Percentiles rank a stretch among this genome's conserved stretches.
Conservation (phyloP, 257 asterid species). For the Perilla frutescens region DNA sequence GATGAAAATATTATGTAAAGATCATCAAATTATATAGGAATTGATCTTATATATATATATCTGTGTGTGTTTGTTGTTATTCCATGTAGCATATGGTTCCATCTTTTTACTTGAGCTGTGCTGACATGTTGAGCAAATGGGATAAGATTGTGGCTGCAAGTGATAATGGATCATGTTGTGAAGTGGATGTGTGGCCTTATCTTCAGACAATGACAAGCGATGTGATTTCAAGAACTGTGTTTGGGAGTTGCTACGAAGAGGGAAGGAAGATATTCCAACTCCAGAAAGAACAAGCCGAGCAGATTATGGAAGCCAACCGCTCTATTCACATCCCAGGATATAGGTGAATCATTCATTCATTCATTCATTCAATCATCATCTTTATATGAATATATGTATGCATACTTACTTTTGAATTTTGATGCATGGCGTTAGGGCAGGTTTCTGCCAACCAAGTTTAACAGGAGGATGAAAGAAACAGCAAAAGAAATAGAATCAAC, state of each 20-base stretch:
- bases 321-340: slow-evolving; percentile 47
- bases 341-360: slow-evolving; percentile 10
- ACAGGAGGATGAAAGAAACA: slow-evolving; percentile 43
- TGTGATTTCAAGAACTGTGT: slow-evolving; percentile 60
- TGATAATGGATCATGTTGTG: slow-evolving; percentile 36
- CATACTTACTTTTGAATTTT: no score
- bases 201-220: slow-evolving; percentile 53
- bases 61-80: no score
- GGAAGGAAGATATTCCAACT: slow-evolving; percentile 63
- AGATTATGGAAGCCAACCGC: slow-evolving; percentile 18
- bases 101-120: slow-evolving; percentile 51
- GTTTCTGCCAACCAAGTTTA: slow-evolving; percentile 42
- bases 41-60: no score
- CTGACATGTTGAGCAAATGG: slow-evolving; percentile 61
- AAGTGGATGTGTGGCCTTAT: slow-evolving; percentile 60
- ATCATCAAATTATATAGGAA: no score
- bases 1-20: no score
- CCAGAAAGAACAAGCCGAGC: slow-evolving; percentile 46
- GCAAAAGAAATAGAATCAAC: slow-evolving; percentile 32
- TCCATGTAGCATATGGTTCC: slow-evolving; percentile 46
- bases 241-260: slow-evolving; percentile 63
- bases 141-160: slow-evolving; percentile 29
- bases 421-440: slow-evolving; percentile 7
- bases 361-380: no score
- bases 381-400: no score